A percentile compares a stretch with the other conserved stretches of the same genome.
Conservation (phyloP, 257 asterid species). For the Marsdenia floribunda region DNA sequence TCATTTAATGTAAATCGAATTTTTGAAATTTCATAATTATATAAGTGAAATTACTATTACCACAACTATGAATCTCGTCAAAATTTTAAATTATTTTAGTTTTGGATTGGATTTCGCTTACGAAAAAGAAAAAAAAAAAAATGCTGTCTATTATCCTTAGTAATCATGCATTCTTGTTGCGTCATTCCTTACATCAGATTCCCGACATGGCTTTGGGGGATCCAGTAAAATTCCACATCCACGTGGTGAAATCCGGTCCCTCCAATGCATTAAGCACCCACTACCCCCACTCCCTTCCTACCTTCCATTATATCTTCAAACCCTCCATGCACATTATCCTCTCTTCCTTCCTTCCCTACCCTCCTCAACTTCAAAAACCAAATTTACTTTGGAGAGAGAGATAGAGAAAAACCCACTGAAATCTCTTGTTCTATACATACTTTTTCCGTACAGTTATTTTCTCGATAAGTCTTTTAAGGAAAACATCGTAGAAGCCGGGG, state of each 20-base stretch:
- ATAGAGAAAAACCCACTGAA: neutral
- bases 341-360: neutral
- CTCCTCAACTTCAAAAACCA: neutral
- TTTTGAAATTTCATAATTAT: too few relatives aligned
- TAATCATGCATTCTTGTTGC: neutral
- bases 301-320: neutral
- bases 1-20: too few relatives aligned
- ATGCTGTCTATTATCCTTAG: neutral
- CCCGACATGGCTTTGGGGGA: slow-evolving; percentile 3
- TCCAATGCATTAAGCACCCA: neutral
- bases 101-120: too few relatives aligned
- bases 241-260: slow-evolving; percentile 1
- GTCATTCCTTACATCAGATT: slow-evolving; percentile 10
- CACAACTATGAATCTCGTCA: too few relatives aligned
- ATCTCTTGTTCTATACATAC: too few relatives aligned
- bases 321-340: neutral
- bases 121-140: neutral
- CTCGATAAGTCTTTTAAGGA: neutral
- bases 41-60: too few relatives aligned
- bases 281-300: neutral
- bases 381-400: neutral
- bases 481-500: neutral
- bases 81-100: too few relatives aligned
- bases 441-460: neutral
- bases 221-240: neutral